Evolutionary conservation across 768 basidiomycete species (phyloP).

Genomic region (Boletus rufocinnamomeus): DNA sequence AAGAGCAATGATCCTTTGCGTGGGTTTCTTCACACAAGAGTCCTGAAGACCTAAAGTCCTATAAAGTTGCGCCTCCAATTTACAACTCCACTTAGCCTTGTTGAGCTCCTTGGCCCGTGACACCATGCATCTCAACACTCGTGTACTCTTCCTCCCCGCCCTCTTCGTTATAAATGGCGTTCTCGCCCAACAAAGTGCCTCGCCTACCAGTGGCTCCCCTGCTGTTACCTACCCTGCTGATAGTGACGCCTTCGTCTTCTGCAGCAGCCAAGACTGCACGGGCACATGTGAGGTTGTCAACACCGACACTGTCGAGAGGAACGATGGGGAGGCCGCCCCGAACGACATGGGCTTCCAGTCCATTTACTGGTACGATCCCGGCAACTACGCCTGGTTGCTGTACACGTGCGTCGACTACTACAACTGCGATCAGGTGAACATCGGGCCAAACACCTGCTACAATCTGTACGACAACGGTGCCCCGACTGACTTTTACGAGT

Average conservation of each 20-base stretch:
- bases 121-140: not conserved
- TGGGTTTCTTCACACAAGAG: not conserved
- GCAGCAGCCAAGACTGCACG: not conserved
- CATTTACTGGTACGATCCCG: not conserved
- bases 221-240: not conserved
- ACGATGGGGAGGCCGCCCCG: not conserved
- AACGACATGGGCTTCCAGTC: not conserved
- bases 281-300: not conserved
- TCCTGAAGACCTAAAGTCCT: not conserved
- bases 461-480: not conserved
- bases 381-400: too few relatives aligned
- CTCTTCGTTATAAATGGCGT: not conserved
- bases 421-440: not conserved
- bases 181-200: not conserved
- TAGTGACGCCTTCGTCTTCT: not conserved
- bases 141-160: not conserved
- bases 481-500: not conserved
- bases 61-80: not conserved
- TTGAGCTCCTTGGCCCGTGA: not conserved
- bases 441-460: not conserved
- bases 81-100: not conserved
- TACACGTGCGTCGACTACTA: not conserved
- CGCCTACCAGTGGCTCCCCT: not conserved
- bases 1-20: not conserved
- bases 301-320: not conserved